Conservation (phyloP, 208 protist genomes). For the Angomonas deanei region DNA sequence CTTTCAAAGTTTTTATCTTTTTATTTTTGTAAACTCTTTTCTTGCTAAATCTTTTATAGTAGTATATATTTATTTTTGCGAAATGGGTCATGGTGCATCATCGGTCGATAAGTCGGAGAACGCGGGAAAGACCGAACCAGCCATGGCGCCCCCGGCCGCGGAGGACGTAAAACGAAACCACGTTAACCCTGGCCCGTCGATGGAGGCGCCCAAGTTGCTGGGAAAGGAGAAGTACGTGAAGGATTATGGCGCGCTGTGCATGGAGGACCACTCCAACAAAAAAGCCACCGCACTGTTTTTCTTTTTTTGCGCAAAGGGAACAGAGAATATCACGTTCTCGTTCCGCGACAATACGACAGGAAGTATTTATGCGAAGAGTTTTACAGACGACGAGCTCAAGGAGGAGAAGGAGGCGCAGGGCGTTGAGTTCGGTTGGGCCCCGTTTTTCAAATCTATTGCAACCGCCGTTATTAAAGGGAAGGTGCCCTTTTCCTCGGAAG, state of each 20-base stretch:
- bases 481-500: conserved; percentile 29
- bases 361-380: conserved; percentile 50
- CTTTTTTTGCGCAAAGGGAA: conserved; percentile 53
- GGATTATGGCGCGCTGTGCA: conserved; percentile 66
- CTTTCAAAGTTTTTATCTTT: background rate
- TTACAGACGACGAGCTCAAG: conserved; percentile 59
- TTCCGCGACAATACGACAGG: conserved; percentile 47
- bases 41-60: conserved; percentile 12
- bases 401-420: conserved; percentile 44
- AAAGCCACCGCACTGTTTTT: conserved; percentile 37
- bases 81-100: conserved; percentile 1
- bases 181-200: background rate
- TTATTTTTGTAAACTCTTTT: background rate
- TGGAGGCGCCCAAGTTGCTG: conserved; percentile 20
- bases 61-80: conserved; percentile 9
- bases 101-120: background rate
- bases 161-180: background rate
- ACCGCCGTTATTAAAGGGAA: conserved; percentile 68
- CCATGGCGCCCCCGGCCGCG: background rate
- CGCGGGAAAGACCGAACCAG: background rate
- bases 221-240: conserved; percentile 85
- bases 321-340: conserved; percentile 51
- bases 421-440: conserved; percentile 56
- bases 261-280: conserved; percentile 44
- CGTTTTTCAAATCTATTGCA: conserved; percentile 86